Evolutionary conservation across 2,329 filamentous ascomycete genomes (phyloP), one percentile per base, ranked within the genome.

Genomic region (Colletotrichum tabaci): DNA sequence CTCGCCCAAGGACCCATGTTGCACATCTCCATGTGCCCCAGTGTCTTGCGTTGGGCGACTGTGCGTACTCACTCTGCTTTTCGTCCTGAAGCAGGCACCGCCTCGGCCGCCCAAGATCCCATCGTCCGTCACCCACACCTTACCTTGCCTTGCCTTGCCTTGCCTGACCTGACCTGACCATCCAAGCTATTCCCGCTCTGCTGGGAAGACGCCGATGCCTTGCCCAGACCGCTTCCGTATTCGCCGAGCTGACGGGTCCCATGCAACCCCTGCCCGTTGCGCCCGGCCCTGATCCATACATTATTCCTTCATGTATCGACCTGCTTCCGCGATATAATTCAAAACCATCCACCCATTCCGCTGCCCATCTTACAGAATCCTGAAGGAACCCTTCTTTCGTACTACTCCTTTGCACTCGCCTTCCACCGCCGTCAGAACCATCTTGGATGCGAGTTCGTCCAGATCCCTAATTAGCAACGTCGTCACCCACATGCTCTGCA

Each of bases 31-130:
- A 72, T 72, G 61, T 71, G 70, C 60, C 58, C 57, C 52, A 53
- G 23, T 72, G 70, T 72, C 70, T 72, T 73, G 72, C 70, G 62
- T 65, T 60, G 50, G 50, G 67, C 47, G 53, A 70, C 70, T 63
- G 70, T 69, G 64, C 53, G 50, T 46, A 38, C 63, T 70, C 52
- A 58, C 38, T 74, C 52, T 71, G 47, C 53, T 73, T 73, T 69
- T 70, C 72, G 61, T 70, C 70, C 72, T 74, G 71, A 73, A 71
- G 73, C 73, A 71, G 60, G 58, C 62, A 69, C 63, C 66, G 62
- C 66, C 58, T 71, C 73, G 66, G 66, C 66, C 71, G 46, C 44
- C 35, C 60, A 30, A 68, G 68, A 67, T 68, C 50, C 72, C 71
- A 71, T 71, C 53, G 61, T 35, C 53, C 62, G 60, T 67, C 71